phyloP scores from a whole-genome alignment of 495 filamentous ascomycete genomes.

The Tirmania nivea region DNA sequence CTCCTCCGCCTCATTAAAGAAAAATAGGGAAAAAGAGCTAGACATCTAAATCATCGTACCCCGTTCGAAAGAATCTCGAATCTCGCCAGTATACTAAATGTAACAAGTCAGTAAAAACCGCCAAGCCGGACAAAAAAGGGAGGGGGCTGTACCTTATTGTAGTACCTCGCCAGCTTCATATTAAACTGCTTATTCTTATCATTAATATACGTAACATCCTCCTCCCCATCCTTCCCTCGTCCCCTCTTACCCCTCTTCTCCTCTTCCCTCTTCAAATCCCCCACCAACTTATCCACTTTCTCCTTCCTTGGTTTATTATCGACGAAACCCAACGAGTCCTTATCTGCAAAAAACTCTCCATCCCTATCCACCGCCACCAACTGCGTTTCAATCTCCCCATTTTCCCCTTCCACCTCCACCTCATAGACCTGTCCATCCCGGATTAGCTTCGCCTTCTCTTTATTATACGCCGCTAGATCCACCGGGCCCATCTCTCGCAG shows the following conservation, averaged over 20 bases:
- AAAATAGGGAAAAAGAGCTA: no score
- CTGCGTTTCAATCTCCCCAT: conserved; percentile 38
- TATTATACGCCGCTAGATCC: conserved; percentile 63
- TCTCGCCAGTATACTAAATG: conserved; percentile 75
- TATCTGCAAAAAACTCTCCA: conserved; percentile 73
- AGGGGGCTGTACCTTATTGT: conserved; percentile 52
- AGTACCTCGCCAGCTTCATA: conserved; percentile 82
- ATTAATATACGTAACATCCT: conserved; percentile 95
- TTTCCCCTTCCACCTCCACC: conserved; percentile 52
- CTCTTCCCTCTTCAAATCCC: conserved; percentile 71
- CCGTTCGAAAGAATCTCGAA: conserved; percentile 91
- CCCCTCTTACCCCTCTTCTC: conserved; percentile 66
- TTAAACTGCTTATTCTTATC: conserved; percentile 99
- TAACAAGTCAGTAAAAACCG: conserved; percentile 17
- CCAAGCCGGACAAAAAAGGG: neutral
- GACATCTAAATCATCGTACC: conserved; percentile 57
- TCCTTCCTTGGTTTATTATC: conserved; percentile 75
- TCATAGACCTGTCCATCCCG: conserved; percentile 54
- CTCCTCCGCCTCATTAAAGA: no score
- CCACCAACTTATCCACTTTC: conserved; percentile 74
- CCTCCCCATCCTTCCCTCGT: conserved; percentile 50
- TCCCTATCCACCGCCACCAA: conserved; percentile 80
- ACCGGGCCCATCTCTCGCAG: conserved; percentile 40
- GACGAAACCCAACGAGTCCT: conserved; percentile 56
- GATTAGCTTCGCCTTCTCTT: conserved; percentile 67